Evolutionary conservation across 2,329 filamentous ascomycete species (phyloP).

Genomic region (Aspergillus fumigatus): DNA sequence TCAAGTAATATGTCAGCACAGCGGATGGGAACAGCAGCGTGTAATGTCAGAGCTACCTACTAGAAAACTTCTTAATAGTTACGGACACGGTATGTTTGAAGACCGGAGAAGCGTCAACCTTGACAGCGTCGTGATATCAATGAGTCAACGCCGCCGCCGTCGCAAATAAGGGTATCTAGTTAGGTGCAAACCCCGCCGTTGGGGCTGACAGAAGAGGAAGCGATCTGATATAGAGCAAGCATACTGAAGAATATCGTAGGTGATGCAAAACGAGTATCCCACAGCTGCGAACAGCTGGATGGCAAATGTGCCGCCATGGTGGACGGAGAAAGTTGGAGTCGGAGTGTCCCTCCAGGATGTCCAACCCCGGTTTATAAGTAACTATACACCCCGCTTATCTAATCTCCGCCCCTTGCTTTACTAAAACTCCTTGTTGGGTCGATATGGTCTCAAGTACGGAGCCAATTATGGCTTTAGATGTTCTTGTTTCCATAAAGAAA

Average conservation of each 20-base stretch:
- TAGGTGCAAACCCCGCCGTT: conserved; percentile 32
- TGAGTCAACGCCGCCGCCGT: conserved; percentile 17
- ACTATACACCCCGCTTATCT: conserved; percentile 15
- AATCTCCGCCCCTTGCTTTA: conserved; percentile 7
- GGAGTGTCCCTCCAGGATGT: background rate
- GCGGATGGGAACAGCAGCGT: background rate
- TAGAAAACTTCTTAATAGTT: background rate
- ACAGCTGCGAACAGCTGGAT: conserved; percentile 17
- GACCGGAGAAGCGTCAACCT: background rate
- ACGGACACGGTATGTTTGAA: background rate
- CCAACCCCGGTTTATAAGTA: background rate
- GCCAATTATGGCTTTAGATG: background rate
- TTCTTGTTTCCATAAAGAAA: background rate
- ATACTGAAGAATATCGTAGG: conserved; percentile 4
- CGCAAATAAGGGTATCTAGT: conserved; percentile 11
- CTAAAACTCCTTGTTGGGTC: background rate
- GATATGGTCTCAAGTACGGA: background rate
- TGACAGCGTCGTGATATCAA: conserved; percentile 11
- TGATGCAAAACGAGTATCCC: background rate
- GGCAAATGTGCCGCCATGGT: conserved; percentile 19
- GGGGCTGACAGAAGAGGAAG: conserved; percentile 20
- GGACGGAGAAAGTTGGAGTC: conserved; percentile 8
- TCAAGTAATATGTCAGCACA: background rate
- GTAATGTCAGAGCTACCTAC: background rate
- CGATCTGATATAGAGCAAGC: conserved; percentile 2